Evolutionary conservation across 139 green algal genomes (phyloP).

Genomic region (Chlorella sp.): DNA sequence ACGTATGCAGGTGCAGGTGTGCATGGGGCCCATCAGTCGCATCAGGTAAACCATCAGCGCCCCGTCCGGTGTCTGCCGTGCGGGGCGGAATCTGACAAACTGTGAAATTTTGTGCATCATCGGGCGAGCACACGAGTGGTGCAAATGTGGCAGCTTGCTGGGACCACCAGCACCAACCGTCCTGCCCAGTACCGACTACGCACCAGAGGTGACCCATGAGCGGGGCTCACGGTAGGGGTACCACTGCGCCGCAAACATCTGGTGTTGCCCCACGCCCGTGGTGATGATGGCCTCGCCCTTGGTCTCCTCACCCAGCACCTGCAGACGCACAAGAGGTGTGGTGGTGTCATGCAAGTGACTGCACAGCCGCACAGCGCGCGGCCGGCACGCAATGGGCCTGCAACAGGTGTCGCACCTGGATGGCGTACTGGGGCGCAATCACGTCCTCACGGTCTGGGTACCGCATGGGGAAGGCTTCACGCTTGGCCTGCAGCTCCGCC

Average conservation of each 20-base stretch:
- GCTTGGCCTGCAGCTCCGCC: conserved; percentile 56
- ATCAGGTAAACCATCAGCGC: no score
- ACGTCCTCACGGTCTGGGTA: conserved; percentile 79
- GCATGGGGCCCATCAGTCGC: no score
- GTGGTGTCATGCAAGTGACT: no score
- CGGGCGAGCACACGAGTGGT: background rate
- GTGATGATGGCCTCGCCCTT: conserved; percentile 93
- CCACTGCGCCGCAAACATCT: conserved; percentile 98
- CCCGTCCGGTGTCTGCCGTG: no score
- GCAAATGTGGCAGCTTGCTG: no score
- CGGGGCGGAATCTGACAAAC: conserved; percentile 1
- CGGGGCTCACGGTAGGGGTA: conserved; percentile 79
- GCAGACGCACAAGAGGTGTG: no score
- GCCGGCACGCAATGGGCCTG: no score
- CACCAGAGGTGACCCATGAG: conserved; percentile 69
- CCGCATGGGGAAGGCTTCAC: conserved; percentile 75
- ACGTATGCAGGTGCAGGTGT: no score
- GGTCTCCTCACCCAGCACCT: conserved; percentile 90
- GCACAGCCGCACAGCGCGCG: no score
- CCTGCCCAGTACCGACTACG: no score
- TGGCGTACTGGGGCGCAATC: conserved; percentile 95
- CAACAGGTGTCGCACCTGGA: conserved; percentile 68
- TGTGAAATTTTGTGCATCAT: background rate
- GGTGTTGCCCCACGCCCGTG: conserved; percentile 98
- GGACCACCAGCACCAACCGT: no score